phyloP scores from a whole-genome alignment of 2,329 filamentous ascomycete genomes.

The Nemania diffusa region DNA sequence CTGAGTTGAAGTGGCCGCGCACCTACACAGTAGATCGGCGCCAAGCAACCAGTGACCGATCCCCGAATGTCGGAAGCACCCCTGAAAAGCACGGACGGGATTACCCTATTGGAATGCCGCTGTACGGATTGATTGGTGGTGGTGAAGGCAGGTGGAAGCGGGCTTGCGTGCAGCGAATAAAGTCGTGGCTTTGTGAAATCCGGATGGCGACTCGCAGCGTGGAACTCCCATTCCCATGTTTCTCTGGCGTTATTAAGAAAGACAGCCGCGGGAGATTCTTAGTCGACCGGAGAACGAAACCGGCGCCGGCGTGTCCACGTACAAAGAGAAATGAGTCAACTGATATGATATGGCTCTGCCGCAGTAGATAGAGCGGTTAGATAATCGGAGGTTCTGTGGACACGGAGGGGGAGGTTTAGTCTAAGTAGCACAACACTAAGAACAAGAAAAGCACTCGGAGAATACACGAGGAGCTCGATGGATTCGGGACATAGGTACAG shows the following conservation, averaged over 20 bases:
- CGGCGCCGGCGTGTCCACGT: constrained; percentile 22
- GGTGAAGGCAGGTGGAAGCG: constrained; percentile 34
- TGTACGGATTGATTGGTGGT: constrained; percentile 43
- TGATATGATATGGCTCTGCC: constrained; percentile 11
- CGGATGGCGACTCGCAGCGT: constrained; percentile 16
- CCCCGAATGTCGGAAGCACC: constrained; percentile 44
- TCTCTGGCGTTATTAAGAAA: constrained; percentile 22
- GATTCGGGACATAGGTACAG: background rate
- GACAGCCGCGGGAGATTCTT: background rate
- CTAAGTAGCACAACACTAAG: constrained; percentile 5
- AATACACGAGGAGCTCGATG: constrained; percentile 13
- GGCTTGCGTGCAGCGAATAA: constrained; percentile 17
- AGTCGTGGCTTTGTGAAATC: constrained; percentile 24
- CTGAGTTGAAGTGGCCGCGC: constrained; percentile 33
- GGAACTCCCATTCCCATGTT: constrained; percentile 18
- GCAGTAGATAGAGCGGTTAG: constrained; percentile 40
- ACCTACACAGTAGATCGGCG: constrained; percentile 38
- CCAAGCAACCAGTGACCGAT: constrained; percentile 35
- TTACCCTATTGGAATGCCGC: constrained; percentile 31
- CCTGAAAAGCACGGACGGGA: constrained; percentile 44
- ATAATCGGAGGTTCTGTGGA: constrained; percentile 39
- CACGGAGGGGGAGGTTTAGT: constrained; percentile 16
- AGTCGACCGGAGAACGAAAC: constrained; percentile 19
- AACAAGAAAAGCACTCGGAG: constrained; percentile 9
- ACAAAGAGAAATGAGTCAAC: constrained; percentile 40